Percentiles rank a stretch among this genome's conserved stretches.
These are phyloP conservation scores for Leccinum boreale DNA, from an alignment of 768 basidiomycete genomes.

Conservation along the genomic window DNA sequence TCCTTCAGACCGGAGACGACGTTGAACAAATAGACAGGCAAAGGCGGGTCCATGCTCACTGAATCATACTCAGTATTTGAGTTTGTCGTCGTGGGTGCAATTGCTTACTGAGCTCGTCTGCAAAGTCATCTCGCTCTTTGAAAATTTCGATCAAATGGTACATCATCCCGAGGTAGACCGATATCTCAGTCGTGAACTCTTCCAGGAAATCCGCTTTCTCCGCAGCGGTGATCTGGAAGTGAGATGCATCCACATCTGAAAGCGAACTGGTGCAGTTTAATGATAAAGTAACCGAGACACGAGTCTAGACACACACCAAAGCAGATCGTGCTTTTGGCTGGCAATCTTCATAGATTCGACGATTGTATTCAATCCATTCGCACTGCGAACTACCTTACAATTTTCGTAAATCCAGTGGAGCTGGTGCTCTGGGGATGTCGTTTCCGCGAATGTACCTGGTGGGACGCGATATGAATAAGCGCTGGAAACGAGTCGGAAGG, in stretches of 20 bases:
- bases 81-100: not conserved
- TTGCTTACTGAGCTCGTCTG: slow-evolving; percentile 88
- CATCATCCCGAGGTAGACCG: slow-evolving; percentile 90
- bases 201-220: slow-evolving; percentile 81
- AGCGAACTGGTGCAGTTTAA: slow-evolving; percentile 50
- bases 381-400: slow-evolving; percentile 77
- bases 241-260: slow-evolving; percentile 69
- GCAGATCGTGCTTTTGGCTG: slow-evolving; percentile 77
- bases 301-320: slow-evolving; percentile 49
- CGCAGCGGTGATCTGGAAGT: slow-evolving; percentile 63
- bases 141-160: slow-evolving; percentile 95
- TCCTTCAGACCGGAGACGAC: slow-evolving; percentile 89
- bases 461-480: slow-evolving; percentile 10
- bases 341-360: slow-evolving; percentile 90
- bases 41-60: slow-evolving; percentile 96
- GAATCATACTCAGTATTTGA: slow-evolving; percentile 8
- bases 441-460: slow-evolving; percentile 86
- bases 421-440: slow-evolving; percentile 89
- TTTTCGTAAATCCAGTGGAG: slow-evolving; percentile 96
- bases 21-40: slow-evolving; percentile 90
- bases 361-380: slow-evolving; percentile 80
- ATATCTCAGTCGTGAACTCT: slow-evolving; percentile 88
- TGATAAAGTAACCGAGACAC: slow-evolving; percentile 1
- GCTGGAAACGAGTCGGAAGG: not conserved
- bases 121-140: slow-evolving; percentile 91